phyloP scores from a whole-genome alignment of 495 filamentous ascomycete species.

The Niebla homalea region DNA sequence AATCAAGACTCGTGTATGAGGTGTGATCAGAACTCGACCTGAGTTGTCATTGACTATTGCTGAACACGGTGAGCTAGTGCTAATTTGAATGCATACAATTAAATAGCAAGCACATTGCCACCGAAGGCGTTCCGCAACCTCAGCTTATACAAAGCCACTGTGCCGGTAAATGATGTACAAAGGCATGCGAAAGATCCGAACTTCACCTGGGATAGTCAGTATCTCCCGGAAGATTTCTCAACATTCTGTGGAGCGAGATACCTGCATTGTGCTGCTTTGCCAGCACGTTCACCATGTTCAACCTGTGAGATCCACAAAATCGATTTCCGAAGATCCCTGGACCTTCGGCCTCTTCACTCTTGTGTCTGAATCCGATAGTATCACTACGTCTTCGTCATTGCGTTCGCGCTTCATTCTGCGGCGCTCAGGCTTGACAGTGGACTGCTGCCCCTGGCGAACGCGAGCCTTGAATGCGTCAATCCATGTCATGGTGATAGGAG shows the following conservation, averaged over 20 bases:
- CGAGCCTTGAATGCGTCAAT: neutral
- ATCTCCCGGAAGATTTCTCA: neutral
- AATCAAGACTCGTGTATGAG: too few species aligned
- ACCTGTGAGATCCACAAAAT: conserved; percentile 1
- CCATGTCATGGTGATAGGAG: neutral
- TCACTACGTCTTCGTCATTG: neutral
- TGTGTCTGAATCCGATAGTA: neutral
- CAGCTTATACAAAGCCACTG: too few species aligned
- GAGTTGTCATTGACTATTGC: too few species aligned
- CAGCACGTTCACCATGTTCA: neutral
- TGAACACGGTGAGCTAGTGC: too few species aligned
- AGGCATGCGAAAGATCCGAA: too few species aligned
- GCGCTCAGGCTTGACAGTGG: neutral
- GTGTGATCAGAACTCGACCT: too few species aligned
- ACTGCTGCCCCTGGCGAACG: neutral
- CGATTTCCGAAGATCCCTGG: neutral
- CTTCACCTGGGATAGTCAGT: neutral
- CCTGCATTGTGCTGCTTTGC: neutral
- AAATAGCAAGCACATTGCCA: too few species aligned
- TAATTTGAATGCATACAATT: too few species aligned
- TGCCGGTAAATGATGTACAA: too few species aligned
- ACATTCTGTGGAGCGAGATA: neutral
- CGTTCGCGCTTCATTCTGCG: neutral
- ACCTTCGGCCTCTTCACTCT: neutral
- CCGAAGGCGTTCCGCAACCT: too few species aligned